A percentile compares a stretch with the other conserved stretches of the same genome.
Conservation (phyloP, 257 asterid genomes). For the Nicotiana paniculata region DNA sequence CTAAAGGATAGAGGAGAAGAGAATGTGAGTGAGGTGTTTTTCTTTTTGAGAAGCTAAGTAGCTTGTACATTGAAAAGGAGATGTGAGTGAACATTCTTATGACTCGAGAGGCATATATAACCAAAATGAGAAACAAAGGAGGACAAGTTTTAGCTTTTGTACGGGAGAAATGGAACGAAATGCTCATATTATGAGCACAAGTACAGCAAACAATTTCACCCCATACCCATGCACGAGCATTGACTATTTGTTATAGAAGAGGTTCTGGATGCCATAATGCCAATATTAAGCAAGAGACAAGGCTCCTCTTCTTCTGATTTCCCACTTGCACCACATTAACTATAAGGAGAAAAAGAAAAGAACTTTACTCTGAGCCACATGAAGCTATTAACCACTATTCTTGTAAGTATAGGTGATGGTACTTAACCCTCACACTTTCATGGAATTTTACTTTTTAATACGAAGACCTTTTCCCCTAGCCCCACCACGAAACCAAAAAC, state of each 20-base stretch:
- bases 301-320: constrained; percentile 17
- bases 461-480: not conserved
- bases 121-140: not conserved
- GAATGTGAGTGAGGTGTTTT: not conserved
- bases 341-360: not conserved
- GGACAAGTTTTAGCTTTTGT: not conserved
- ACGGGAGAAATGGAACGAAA: constrained; percentile 11
- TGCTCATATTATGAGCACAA: constrained; percentile 6
- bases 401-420: not conserved
- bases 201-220: constrained; percentile 11
- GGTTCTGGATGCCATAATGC: constrained; percentile 19
- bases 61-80: too few species aligned
- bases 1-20: not conserved
- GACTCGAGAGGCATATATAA: not conserved
- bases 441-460: not conserved
- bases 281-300: constrained; percentile 17
- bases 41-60: too few species aligned
- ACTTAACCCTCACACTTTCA: not conserved
- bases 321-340: not conserved
- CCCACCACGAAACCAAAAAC: not conserved
- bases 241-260: constrained; percentile 16
- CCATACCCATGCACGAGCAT: constrained; percentile 10
- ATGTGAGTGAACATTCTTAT: not conserved
- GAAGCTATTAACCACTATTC: not conserved
- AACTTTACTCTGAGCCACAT: not conserved